phyloP scores from a whole-genome alignment of 768 basidiomycete genomes.

The Pholiota microspora region DNA sequence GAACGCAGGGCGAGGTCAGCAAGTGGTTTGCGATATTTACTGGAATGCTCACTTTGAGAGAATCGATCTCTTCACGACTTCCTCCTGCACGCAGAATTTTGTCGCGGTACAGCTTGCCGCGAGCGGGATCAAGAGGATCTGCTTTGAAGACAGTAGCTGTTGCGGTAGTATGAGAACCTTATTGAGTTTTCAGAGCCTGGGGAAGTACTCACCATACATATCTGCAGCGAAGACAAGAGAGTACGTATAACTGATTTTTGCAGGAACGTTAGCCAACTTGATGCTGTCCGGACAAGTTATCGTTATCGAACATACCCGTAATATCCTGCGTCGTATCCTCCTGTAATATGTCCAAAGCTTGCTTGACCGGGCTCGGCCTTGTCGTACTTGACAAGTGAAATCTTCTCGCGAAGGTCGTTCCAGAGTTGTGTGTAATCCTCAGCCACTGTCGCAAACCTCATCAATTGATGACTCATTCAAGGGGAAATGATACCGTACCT shows the following conservation, averaged over 20 bases:
- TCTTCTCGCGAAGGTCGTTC: slow-evolving; percentile 66
- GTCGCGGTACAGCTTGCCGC: slow-evolving; percentile 69
- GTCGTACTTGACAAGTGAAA: slow-evolving; percentile 66
- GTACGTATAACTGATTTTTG: slow-evolving; percentile 49
- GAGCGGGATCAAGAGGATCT: slow-evolving; percentile 68
- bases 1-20: neutral
- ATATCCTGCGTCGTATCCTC: slow-evolving; percentile 70
- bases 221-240: slow-evolving; percentile 64
- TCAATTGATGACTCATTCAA: neutral
- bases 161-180: neutral
- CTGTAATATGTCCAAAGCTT: slow-evolving; percentile 73
- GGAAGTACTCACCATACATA: slow-evolving; percentile 44
- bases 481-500: slow-evolving; percentile 34
- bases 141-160: slow-evolving; percentile 74
- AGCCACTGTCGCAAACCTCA: slow-evolving; percentile 34
- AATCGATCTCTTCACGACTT: slow-evolving; percentile 76
- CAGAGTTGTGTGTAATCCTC: slow-evolving; percentile 79
- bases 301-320: slow-evolving; percentile 54
- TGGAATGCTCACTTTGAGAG: slow-evolving; percentile 55
- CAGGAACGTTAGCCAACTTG: slow-evolving; percentile 1
- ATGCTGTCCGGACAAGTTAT: neutral
- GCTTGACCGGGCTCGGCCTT: slow-evolving; percentile 68
- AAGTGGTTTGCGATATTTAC: neutral
- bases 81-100: slow-evolving; percentile 76
- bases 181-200: neutral